Evolutionary conservation across 768 basidiomycete genomes (phyloP).

Genomic region (Psilocybe azurescens): DNA sequence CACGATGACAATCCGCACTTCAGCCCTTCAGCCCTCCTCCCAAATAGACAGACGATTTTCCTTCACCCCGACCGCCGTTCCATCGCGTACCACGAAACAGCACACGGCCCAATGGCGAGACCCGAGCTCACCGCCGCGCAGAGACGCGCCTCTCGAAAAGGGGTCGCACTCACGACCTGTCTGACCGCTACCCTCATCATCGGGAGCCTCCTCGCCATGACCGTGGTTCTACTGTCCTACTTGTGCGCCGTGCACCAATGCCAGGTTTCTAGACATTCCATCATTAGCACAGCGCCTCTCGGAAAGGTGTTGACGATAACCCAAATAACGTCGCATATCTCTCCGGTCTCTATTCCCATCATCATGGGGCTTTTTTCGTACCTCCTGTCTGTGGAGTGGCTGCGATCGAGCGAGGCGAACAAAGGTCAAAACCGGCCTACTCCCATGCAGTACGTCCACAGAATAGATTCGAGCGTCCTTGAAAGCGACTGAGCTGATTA

Average conservation of each 20-base stretch:
- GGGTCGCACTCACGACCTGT: background rate
- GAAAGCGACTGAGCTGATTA: background rate
- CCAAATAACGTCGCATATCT: conserved; percentile 1
- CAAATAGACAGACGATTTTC: no score
- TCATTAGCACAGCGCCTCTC: conserved; percentile 3
- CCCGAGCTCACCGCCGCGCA: background rate
- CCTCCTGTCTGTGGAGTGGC: conserved; percentile 2
- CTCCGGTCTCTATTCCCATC: conserved; percentile 1
- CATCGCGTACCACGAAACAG: no score
- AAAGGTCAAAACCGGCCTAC: background rate
- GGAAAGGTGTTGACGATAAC: conserved; percentile 7
- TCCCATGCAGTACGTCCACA: conserved; percentile 1
- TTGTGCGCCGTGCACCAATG: conserved; percentile 6
- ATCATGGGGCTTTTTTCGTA: conserved; percentile 7
- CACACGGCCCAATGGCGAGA: background rate
- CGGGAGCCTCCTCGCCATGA: background rate
- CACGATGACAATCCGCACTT: no score
- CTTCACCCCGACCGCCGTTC: no score
- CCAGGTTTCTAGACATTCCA: background rate
- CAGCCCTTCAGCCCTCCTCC: no score
- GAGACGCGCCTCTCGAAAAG: background rate
- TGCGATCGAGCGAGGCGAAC: background rate
- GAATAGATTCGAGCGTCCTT: background rate
- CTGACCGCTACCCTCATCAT: background rate
- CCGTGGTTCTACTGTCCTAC: background rate